phyloP scores from a whole-genome alignment of 2,329 filamentous ascomycete genomes.

The Ophiostoma sp. region DNA sequence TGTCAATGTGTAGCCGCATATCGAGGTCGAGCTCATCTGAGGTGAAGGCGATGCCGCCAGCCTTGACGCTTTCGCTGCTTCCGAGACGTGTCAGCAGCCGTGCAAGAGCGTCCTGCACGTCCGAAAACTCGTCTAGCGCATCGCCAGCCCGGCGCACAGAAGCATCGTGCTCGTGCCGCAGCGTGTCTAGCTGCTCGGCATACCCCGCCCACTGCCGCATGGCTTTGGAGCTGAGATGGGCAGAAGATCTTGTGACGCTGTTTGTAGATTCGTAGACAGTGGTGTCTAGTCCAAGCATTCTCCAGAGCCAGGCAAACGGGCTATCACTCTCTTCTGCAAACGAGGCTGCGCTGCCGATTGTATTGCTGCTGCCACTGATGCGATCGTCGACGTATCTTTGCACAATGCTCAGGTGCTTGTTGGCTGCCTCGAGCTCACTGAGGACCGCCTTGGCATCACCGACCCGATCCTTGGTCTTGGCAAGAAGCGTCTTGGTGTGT shows the following conservation, averaged over 20 bases:
- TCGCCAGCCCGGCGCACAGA: constrained; percentile 4
- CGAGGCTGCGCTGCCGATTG: not conserved
- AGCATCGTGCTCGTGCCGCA: constrained; percentile 18
- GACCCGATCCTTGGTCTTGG: constrained; percentile 63
- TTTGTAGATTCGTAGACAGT: not conserved
- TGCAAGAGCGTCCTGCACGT: constrained; percentile 7
- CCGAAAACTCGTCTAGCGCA: constrained; percentile 21
- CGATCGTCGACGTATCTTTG: constrained; percentile 58
- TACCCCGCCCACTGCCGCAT: constrained; percentile 17
- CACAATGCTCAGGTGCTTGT: constrained; percentile 64
- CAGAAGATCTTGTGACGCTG: not conserved
- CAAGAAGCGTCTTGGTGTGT: constrained; percentile 64
- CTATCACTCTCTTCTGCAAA: not conserved
- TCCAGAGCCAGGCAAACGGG: constrained; percentile 15
- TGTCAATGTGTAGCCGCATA: constrained; percentile 21
- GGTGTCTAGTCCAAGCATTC: not conserved
- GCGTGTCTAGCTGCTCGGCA: constrained; percentile 15
- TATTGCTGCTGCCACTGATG: not conserved
- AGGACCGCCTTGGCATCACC: constrained; percentile 64
- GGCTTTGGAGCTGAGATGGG: not conserved
- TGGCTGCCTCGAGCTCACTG: constrained; percentile 58
- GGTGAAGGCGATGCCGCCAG: not conserved
- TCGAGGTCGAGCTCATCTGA: constrained; percentile 14
- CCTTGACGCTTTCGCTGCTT: not conserved
- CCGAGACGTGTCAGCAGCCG: not conserved